Percentiles rank a stretch among this genome's conserved stretches.
Evolutionary conservation across 1,284 basidiomycete species (phyloP).

Genomic region (Rhodotorula sp.): DNA sequence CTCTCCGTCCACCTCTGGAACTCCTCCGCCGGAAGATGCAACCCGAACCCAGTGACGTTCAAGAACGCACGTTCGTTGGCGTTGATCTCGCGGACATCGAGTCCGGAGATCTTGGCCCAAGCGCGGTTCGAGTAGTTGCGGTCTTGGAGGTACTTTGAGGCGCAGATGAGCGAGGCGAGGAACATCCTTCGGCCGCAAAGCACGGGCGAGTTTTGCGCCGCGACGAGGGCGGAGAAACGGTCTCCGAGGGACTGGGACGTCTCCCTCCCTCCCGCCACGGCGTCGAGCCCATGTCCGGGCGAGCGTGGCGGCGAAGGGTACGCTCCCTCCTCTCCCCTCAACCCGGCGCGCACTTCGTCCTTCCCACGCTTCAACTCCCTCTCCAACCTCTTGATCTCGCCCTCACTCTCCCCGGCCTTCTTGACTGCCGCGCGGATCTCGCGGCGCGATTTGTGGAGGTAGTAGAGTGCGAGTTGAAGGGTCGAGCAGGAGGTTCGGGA

Average conservation of each 20-base stretch:
- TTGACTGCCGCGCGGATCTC: conserved; percentile 38
- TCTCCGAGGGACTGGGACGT: neutral
- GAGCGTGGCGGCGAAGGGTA: conserved; percentile 36
- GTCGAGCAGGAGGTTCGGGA: conserved; percentile 44
- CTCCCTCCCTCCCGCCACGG: neutral
- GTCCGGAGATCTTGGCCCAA: conserved; percentile 68
- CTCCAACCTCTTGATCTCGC: conserved; percentile 18
- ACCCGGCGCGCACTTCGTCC: neutral
- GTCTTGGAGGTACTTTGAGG: conserved; percentile 89
- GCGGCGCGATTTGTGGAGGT: conserved; percentile 44
- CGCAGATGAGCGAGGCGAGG: conserved; percentile 79
- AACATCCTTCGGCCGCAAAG: conserved; percentile 84
- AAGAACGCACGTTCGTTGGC: conserved; percentile 52
- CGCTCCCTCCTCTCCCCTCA: neutral
- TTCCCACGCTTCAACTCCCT: conserved; percentile 1
- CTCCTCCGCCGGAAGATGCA: conserved; percentile 46
- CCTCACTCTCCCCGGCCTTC: conserved; percentile 20
- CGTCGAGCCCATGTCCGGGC: conserved; percentile 5
- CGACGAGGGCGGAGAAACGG: conserved; percentile 16
- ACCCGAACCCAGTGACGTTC: conserved; percentile 49
- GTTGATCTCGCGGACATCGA: conserved; percentile 50
- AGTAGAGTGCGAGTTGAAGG: conserved; percentile 45
- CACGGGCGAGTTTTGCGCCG: conserved; percentile 55
- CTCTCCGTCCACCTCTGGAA: conserved; percentile 40
- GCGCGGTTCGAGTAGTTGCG: conserved; percentile 83